These are phyloP conservation scores for Venustampulla echinocandica DNA, from an alignment of 495 filamentous ascomycete genomes.

Conservation along the genomic window DNA sequence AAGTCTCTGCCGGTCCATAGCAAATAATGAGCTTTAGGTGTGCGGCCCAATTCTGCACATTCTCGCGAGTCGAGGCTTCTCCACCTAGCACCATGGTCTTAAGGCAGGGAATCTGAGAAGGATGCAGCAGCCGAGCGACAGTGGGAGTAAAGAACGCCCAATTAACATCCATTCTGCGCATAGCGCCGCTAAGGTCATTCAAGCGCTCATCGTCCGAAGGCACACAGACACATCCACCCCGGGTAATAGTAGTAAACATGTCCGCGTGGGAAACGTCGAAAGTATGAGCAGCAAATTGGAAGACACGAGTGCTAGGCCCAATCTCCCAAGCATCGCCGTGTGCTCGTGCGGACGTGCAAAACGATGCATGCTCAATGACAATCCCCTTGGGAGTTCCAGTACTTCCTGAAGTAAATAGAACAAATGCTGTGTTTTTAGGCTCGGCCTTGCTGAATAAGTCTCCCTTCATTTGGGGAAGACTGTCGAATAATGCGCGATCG, in stretches of 20 bases:
- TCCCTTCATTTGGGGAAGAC: neutral
- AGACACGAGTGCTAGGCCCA: slow-evolving; percentile 40
- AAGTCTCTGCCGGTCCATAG: slow-evolving; percentile 45
- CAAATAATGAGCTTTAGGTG: slow-evolving; percentile 41
- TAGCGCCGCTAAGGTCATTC: slow-evolving; percentile 29
- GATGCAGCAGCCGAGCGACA: slow-evolving; percentile 32
- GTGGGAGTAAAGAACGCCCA: slow-evolving; percentile 35
- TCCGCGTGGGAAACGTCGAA: slow-evolving; percentile 62
- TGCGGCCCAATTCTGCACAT: slow-evolving; percentile 47
- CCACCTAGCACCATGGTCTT: slow-evolving; percentile 40
- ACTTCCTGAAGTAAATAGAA: slow-evolving; percentile 41
- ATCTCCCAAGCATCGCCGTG: slow-evolving; percentile 51
- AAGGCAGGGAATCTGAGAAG: slow-evolving; percentile 37
- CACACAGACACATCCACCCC: slow-evolving; percentile 42
- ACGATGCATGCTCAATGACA: slow-evolving; percentile 36
- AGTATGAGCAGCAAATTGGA: slow-evolving; percentile 63
- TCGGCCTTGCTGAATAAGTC: neutral
- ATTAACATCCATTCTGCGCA: slow-evolving; percentile 28
- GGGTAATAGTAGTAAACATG: slow-evolving; percentile 54
- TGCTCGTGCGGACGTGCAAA: slow-evolving; percentile 18
- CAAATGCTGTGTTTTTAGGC: slow-evolving; percentile 26
- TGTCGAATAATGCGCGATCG: neutral
- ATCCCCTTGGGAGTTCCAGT: slow-evolving; percentile 42
- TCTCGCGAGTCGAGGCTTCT: slow-evolving; percentile 45
- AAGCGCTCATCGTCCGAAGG: slow-evolving; percentile 35